Evolutionary conservation across 139 green algal species (phyloP).

Genomic region (Gonium pectorale): DNA sequence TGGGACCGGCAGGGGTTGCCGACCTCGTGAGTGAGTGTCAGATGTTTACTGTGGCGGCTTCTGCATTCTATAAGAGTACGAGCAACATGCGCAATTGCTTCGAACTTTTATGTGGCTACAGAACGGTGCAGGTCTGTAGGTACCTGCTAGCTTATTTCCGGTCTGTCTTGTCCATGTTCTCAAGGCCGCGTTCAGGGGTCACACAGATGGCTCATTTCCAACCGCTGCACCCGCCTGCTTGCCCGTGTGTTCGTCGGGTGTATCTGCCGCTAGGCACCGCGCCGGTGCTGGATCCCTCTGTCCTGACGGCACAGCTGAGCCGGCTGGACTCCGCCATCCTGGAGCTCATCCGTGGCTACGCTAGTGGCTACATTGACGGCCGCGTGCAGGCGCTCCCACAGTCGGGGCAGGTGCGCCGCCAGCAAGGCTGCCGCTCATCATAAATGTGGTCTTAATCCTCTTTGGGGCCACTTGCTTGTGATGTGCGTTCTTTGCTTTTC

Average conservation of each 20-base stretch:
- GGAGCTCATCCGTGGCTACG: conserved; percentile 34
- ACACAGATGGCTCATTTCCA: too few relatives aligned
- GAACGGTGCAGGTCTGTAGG: too few relatives aligned
- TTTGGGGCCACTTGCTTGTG: too few relatives aligned
- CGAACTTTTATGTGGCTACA: neutral
- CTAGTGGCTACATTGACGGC: conserved; percentile 42
- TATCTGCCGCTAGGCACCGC: neutral
- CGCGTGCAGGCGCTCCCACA: conserved; percentile 20
- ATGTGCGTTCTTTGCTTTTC: too few relatives aligned
- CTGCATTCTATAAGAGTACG: neutral
- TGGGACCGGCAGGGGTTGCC: too few relatives aligned
- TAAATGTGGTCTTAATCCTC: too few relatives aligned
- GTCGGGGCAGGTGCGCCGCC: conserved; percentile 24
- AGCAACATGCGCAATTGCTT: neutral
- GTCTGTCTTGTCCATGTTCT: too few relatives aligned
- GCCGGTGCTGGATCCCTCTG: neutral
- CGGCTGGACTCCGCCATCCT: conserved; percentile 14
- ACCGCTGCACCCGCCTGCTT: neutral
- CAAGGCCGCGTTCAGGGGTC: too few relatives aligned
- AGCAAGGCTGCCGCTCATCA: too few relatives aligned
- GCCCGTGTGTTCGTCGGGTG: neutral
- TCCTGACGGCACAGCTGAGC: conserved; percentile 21
- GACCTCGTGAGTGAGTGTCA: too few relatives aligned
- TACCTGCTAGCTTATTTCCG: too few relatives aligned
- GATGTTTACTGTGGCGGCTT: too few relatives aligned